These are phyloP conservation scores for Hypoxylon intermedium DNA, from an alignment of 495 filamentous ascomycete species.

Conservation along the genomic window DNA sequence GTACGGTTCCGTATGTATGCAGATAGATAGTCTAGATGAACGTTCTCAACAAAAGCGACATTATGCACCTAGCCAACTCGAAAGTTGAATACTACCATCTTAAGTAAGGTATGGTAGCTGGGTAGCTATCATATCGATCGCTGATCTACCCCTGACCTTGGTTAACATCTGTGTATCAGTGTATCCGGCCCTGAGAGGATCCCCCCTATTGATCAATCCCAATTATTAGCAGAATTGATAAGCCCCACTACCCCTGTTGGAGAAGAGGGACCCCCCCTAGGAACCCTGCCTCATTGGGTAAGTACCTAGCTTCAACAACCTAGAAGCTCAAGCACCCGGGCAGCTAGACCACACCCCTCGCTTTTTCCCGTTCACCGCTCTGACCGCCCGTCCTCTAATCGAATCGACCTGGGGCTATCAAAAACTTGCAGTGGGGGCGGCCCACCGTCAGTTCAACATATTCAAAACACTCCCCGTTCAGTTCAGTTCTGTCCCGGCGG, in stretches of 20 bases:
- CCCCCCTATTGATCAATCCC: background rate
- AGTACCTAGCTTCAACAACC: conserved; percentile 23
- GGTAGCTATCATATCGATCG: conserved; percentile 23
- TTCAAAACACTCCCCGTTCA: conserved; percentile 23
- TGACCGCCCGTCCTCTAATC: conserved; percentile 24
- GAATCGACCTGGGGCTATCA: conserved; percentile 12
- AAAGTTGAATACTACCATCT: background rate
- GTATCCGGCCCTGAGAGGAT: background rate
- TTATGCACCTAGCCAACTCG: background rate
- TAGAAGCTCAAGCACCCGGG: no score
- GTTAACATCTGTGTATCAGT: background rate
- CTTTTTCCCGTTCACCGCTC: conserved; percentile 37
- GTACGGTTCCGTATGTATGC: no score
- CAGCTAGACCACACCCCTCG: no score
- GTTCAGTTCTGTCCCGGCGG: conserved; percentile 12
- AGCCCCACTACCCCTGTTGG: conserved; percentile 21
- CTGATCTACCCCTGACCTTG: conserved; percentile 13
- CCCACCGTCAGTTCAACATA: conserved; percentile 37
- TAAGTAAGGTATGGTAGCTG: conserved; percentile 1
- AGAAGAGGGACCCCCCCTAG: background rate
- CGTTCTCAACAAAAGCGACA: background rate
- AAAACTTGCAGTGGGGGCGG: conserved; percentile 30
- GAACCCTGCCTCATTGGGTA: conserved; percentile 20
- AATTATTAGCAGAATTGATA: background rate
- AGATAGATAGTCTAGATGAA: no score